Evolutionary conservation across 495 filamentous ascomycete species (phyloP).

Genomic region (Aspergillus affinis): DNA sequence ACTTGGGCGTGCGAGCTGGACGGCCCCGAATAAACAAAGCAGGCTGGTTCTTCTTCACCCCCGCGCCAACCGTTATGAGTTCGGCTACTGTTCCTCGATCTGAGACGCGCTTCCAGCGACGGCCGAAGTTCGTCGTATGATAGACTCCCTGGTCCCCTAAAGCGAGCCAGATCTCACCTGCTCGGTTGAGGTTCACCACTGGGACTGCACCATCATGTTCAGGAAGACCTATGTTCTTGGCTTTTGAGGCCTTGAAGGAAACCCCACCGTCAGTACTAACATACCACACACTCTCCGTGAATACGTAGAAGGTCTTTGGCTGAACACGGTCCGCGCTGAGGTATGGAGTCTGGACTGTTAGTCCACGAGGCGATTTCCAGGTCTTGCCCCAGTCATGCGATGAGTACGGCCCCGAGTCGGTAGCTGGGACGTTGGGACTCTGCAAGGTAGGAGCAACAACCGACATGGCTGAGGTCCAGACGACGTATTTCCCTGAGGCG

Average conservation of each 20-base stretch:
- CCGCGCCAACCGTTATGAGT: neutral
- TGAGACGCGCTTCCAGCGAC: neutral
- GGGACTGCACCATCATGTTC: constrained; percentile 14
- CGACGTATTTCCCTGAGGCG: constrained; percentile 18
- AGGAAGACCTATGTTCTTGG: constrained; percentile 15
- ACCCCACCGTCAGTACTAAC: constrained; percentile 17
- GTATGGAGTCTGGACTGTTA: constrained; percentile 16
- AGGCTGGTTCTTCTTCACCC: constrained; percentile 1
- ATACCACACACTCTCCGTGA: constrained; percentile 14
- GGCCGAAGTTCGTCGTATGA: constrained; percentile 15
- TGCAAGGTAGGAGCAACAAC: constrained; percentile 45
- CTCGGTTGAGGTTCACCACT: constrained; percentile 15
- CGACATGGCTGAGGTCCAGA: constrained; percentile 39
- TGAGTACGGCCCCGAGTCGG: constrained; percentile 22
- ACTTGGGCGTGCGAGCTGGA: neutral
- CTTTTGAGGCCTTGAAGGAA: constrained; percentile 12
- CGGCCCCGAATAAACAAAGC: constrained; percentile 1
- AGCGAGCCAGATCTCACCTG: constrained; percentile 20
- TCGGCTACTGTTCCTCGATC: neutral
- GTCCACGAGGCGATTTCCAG: constrained; percentile 16
- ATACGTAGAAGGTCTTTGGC: constrained; percentile 19
- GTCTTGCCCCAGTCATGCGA: constrained; percentile 16
- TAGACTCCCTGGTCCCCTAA: constrained; percentile 17
- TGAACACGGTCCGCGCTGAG: constrained; percentile 18
- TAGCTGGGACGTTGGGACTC: constrained; percentile 19